phyloP scores from a whole-genome alignment of 116 monocot genomes.

The Papilionanthe hybrid region DNA sequence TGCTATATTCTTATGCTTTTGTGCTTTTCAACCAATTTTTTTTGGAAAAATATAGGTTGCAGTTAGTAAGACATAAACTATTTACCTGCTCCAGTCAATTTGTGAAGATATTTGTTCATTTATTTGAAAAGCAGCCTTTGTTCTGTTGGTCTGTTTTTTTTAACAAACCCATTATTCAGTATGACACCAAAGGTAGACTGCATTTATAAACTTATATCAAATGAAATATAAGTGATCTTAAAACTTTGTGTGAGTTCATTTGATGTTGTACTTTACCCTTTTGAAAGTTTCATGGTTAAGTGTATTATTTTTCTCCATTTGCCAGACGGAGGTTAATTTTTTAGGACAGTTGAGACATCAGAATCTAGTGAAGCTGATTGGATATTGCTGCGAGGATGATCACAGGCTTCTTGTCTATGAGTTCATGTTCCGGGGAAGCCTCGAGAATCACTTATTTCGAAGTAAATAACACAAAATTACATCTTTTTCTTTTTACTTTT shows the following conservation, averaged over 20 bases:
- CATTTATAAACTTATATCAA: background rate
- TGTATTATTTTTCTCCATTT: background rate
- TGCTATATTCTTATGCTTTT: background rate
- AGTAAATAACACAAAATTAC: slow-evolving; percentile 33
- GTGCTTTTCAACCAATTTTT: background rate
- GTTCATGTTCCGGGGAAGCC: slow-evolving; percentile 86
- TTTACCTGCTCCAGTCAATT: background rate
- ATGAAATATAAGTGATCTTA: background rate
- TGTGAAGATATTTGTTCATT: background rate
- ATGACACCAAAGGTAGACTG: background rate
- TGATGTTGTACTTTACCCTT: background rate
- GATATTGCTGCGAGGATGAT: slow-evolving; percentile 81
- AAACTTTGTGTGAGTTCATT: background rate
- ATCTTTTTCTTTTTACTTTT: background rate
- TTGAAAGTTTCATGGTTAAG: background rate
- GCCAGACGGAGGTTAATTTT: slow-evolving; percentile 82
- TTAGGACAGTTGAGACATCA: slow-evolving; percentile 81
- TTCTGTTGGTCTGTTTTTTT: background rate
- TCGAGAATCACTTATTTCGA: slow-evolving; percentile 81
- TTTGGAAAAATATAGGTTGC: too few relatives aligned
- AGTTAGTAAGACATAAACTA: background rate
- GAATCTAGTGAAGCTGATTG: slow-evolving; percentile 74
- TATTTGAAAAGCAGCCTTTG: background rate
- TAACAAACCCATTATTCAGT: background rate
- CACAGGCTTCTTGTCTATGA: slow-evolving; percentile 86